Evolutionary conservation across 1,284 basidiomycete genomes (phyloP), one percentile per base, ranked within the genome.

Genomic region (Rhodotorula sp.): DNA sequence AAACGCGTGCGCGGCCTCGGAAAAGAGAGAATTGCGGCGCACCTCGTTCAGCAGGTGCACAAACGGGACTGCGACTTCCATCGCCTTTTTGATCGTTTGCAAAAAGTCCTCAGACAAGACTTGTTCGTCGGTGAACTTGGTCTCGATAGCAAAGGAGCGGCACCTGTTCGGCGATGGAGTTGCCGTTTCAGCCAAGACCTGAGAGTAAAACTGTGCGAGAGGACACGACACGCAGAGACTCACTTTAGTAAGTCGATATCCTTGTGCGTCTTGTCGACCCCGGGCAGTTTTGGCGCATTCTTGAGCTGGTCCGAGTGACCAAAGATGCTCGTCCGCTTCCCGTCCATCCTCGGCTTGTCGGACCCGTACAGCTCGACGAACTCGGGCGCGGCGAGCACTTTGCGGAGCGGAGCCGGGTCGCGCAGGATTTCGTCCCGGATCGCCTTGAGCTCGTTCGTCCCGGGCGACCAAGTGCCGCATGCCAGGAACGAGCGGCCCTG

Each of bases 161-260:
- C 77, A 71, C 7, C 34, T 34, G 34, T 34, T 34, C 6, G 34
- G 34, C 34, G 34, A 34, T 34, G 34, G 34, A 34, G 34, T 34
- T 8, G 34, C 34, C 34, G 34, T 34, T 34, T 34, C 34, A 34
- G 34, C 34, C 34, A 34, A 34, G 34, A 34, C 34, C 34, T 34
- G 34, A 8, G 34, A 34, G 34, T 34, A 34, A 34, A 34, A 34
- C 34, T 34, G 34, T 34, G 34, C 34, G 2, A 34, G 34, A 34
- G 34, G 34, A 34, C 34, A 34, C 34, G 34, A 34, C 34, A 34
- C 34, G 34, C 34, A 34, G 12, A 34, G 4, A 31, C 73, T 18
- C 31, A 75, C 74, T 76, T 76, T 38, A 81, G 72, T 66, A 80
- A 72, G 67, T 80, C 79, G 58, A 81, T 81, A 64, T 81, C 78